Percentiles rank a stretch among this genome's conserved stretches.
Conservation (phyloP, 257 asterid genomes). For the Solanum appendiculatum region DNA sequence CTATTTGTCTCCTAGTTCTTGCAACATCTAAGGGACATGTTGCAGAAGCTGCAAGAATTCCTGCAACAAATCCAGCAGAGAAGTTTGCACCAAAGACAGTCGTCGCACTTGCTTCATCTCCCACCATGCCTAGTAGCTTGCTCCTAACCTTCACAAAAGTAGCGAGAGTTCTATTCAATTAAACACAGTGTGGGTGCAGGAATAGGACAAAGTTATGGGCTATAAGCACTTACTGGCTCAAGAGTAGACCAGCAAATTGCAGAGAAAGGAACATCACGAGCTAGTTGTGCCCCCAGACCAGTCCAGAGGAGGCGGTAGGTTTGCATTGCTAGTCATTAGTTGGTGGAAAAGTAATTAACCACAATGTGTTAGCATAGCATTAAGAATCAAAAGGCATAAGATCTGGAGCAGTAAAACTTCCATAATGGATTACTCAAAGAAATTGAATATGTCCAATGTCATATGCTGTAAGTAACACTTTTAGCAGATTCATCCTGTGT, state of each 20-base stretch:
- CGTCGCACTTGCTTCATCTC: slow-evolving; percentile 35
- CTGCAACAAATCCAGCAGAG: slow-evolving; percentile 68
- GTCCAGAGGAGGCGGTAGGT: slow-evolving; percentile 69
- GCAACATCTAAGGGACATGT: slow-evolving; percentile 88
- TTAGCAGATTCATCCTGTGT: not conserved
- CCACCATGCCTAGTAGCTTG: slow-evolving; percentile 41
- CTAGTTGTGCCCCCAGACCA: slow-evolving; percentile 90
- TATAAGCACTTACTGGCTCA: slow-evolving; percentile 57
- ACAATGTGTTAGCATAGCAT: not conserved
- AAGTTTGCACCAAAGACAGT: slow-evolving; percentile 67
- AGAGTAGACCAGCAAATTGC: slow-evolving; percentile 89
- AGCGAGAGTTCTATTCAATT: not conserved
- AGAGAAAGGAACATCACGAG: slow-evolving; percentile 91
- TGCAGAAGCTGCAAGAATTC: slow-evolving; percentile 71
- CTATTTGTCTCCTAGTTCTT: slow-evolving; percentile 75
- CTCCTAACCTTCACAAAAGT: slow-evolving; percentile 49
- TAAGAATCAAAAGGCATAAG: not conserved
- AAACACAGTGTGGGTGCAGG: not conserved
- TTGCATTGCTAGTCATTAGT: slow-evolving; percentile 25
- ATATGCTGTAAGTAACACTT: not conserved
- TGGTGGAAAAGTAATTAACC: not conserved
- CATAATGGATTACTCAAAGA: not conserved
- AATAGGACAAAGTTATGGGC: not conserved
- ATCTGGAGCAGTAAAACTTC: not conserved
- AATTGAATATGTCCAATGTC: not conserved